These are phyloP conservation scores for Prosopis cineraria DNA, from an alignment of 306 rosid species.

Conservation along the genomic window DNA sequence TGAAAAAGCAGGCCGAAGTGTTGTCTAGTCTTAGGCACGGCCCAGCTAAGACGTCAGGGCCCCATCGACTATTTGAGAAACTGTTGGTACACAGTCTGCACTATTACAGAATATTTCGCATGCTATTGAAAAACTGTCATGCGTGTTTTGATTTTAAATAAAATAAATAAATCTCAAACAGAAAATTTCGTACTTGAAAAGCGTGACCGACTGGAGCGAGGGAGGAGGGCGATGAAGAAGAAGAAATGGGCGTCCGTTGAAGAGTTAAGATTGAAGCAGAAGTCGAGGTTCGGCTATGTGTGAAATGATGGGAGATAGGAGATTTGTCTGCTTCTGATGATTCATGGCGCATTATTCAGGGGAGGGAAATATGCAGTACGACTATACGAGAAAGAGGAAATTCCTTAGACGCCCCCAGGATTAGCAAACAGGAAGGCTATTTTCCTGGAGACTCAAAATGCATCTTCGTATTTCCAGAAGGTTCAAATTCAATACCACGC, in stretches of 20 bases:
- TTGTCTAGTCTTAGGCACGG: background rate
- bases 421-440: background rate
- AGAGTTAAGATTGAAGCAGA: background rate
- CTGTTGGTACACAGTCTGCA: background rate
- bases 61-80: background rate
- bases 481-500: background rate
- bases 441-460: background rate
- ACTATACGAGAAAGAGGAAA: background rate
- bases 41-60: background rate
- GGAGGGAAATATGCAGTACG: background rate
- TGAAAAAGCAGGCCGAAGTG: background rate
- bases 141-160: background rate
- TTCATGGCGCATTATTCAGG: too few species aligned
- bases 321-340: background rate
- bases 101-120: background rate
- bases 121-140: background rate
- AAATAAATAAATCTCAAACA: too few species aligned
- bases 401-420: background rate
- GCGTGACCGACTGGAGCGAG: too few species aligned
- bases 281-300: background rate
- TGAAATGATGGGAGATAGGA: background rate
- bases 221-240: too few species aligned
- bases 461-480: background rate
- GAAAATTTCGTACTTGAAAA: too few species aligned
- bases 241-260: background rate